Evolutionary conservation across 2,329 filamentous ascomycete genomes (phyloP).

Genomic region (Penicillium hesseltinei): DNA sequence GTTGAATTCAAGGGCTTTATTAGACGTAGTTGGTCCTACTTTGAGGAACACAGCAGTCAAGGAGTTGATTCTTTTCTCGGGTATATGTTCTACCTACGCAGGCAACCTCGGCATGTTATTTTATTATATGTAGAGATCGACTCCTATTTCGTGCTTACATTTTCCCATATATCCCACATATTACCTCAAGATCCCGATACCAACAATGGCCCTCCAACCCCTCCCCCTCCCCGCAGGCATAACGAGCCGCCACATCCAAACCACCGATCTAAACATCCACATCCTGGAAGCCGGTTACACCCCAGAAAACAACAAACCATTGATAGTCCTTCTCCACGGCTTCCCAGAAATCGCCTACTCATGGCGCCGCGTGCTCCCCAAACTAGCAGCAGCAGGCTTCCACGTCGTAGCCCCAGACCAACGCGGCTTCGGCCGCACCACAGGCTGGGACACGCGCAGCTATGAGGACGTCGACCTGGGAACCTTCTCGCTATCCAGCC

Average conservation of each 20-base stretch:
- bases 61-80: too few relatives aligned
- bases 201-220: conserved; percentile 30
- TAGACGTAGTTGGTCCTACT: too few relatives aligned
- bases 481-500: conserved; percentile 57
- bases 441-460: conserved; percentile 54
- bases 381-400: conserved; percentile 60
- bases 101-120: not conserved
- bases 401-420: conserved; percentile 67
- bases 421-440: conserved; percentile 66
- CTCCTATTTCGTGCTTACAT: not conserved
- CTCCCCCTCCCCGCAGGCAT: conserved; percentile 58
- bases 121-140: not conserved
- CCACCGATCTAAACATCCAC: conserved; percentile 62
- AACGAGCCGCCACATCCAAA: conserved; percentile 56
- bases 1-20: too few relatives aligned
- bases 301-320: conserved; percentile 45
- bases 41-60: too few relatives aligned
- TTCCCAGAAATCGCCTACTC: conserved; percentile 69
- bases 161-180: not conserved
- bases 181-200: not conserved
- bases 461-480: conserved; percentile 56
- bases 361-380: conserved; percentile 63
- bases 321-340: conserved; percentile 64
- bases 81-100: too few relatives aligned
- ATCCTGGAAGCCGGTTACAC: conserved; percentile 55